Evolutionary conservation across 2,329 filamentous ascomycete species (phyloP).

Genomic region (Lanzia echinophila): DNA sequence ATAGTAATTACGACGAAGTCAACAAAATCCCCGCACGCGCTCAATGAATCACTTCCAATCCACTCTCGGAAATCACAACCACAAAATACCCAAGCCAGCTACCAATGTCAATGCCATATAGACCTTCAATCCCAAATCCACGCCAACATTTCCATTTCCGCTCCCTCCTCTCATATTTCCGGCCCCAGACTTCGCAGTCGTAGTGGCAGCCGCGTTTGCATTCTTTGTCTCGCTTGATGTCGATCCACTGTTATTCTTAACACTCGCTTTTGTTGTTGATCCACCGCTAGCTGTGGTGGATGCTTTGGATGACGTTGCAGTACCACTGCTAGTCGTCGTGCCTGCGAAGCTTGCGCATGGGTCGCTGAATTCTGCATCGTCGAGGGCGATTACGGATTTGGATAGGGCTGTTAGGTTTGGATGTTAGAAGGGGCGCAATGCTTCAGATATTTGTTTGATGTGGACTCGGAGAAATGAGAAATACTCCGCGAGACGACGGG

Average conservation of each 20-base stretch:
- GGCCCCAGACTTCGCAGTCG: background rate
- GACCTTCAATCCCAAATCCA: background rate
- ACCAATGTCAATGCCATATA: background rate
- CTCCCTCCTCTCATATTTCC: background rate
- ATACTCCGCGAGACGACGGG: background rate
- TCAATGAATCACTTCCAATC: background rate
- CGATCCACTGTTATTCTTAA: background rate
- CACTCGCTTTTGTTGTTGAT: background rate
- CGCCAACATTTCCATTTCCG: background rate
- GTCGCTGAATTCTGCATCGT: background rate
- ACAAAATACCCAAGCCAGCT: slow-evolving; percentile 2
- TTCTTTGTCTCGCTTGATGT: background rate
- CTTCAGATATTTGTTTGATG: background rate
- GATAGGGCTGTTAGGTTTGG: background rate
- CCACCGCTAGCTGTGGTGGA: background rate
- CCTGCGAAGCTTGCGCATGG: slow-evolving; percentile 3
- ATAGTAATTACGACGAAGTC: background rate
- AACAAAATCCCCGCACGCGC: slow-evolving; percentile 1
- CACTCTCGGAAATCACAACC: background rate
- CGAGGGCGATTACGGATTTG: background rate
- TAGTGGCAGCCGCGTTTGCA: background rate
- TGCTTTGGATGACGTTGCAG: background rate
- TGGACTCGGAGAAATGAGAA: background rate
- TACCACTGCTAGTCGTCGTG: background rate
- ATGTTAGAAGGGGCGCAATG: background rate